Conservation (phyloP, 768 basidiomycete species). For the Tylopilus intermedius region DNA sequence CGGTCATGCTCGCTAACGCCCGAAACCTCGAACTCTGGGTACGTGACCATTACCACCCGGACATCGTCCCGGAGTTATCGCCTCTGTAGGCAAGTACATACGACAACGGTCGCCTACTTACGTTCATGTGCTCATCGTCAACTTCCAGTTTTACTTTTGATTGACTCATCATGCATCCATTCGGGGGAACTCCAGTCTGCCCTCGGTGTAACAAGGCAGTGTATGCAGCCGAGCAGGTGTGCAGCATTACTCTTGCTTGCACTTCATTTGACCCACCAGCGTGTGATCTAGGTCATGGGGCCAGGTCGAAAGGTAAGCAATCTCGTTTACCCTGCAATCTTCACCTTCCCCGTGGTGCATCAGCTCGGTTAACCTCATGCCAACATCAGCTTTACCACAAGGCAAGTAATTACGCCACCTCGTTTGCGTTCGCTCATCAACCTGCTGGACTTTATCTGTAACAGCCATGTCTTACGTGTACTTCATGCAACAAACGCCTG, state of each 20-base stretch:
- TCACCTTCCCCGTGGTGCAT: not conserved
- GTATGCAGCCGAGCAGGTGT: constrained; percentile 85
- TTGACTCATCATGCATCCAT: constrained; percentile 54
- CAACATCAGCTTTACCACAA: constrained; percentile 69
- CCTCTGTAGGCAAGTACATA: constrained; percentile 9
- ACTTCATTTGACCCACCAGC: constrained; percentile 1
- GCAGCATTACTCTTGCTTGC: constrained; percentile 8
- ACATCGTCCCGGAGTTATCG: too few relatives aligned
- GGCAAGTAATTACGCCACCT: constrained; percentile 33
- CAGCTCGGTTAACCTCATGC: not conserved
- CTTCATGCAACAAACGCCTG: constrained; percentile 67
- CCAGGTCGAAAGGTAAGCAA: constrained; percentile 77
- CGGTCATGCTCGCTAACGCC: constrained; percentile 1
- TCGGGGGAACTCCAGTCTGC: constrained; percentile 66
- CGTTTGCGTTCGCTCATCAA: constrained; percentile 1
- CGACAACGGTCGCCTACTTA: not conserved
- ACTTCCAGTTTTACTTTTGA: constrained; percentile 1
- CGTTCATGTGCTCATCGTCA: constrained; percentile 3
- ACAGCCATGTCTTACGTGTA: constrained; percentile 78
- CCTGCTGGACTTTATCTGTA: not conserved
- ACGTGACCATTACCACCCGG: too few relatives aligned
- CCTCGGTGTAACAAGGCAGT: constrained; percentile 72
- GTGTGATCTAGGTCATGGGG: constrained; percentile 60
- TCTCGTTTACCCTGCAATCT: not conserved
- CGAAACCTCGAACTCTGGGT: not conserved